Percentiles rank a stretch among this genome's conserved stretches.
phyloP scores from a whole-genome alignment of 2,329 filamentous ascomycete genomes.

The Capronia americana region DNA sequence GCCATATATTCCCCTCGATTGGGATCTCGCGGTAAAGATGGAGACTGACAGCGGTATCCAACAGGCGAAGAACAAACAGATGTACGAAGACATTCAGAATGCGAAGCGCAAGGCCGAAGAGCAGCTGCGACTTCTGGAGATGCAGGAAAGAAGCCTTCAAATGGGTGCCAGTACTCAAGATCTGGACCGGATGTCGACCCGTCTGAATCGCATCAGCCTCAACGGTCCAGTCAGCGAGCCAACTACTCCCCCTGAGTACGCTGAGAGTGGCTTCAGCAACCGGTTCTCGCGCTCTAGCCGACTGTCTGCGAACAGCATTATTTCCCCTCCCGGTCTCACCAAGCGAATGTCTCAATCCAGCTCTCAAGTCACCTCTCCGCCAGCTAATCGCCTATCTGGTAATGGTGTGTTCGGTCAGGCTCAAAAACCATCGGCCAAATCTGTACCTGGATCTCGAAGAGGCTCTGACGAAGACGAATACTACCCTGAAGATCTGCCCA shows the following conservation, averaged over 20 bases:
- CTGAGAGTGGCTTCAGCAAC: conserved; percentile 78
- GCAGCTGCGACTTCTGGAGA: conserved; percentile 86
- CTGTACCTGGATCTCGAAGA: conserved; percentile 82
- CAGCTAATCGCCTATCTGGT: conserved; percentile 65
- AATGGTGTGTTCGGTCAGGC: conserved; percentile 40
- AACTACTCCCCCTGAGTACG: conserved; percentile 93
- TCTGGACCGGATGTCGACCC: conserved; percentile 80
- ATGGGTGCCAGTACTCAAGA: conserved; percentile 79
- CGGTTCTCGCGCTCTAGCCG: conserved; percentile 84
- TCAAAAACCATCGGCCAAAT: conserved; percentile 77
- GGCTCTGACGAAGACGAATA: conserved; percentile 92
- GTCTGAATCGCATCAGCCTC: conserved; percentile 50
- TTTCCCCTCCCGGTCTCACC: conserved; percentile 77
- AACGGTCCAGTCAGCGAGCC: conserved; percentile 85
- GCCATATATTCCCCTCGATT: not conserved
- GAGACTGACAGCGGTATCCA: conserved; percentile 56
- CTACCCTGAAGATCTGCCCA: conserved; percentile 64
- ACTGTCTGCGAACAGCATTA: conserved; percentile 86
- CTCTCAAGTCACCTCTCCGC: conserved; percentile 80
- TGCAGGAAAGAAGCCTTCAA: conserved; percentile 60
- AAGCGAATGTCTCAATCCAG: conserved; percentile 76
- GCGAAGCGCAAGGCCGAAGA: conserved; percentile 88
- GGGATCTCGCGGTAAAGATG: conserved; percentile 12
- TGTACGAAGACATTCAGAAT: conserved; percentile 89
- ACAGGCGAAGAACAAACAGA: conserved; percentile 89